Base-by-base conservation (phyloP, 495 filamentous ascomycete species). In the Neurospora sp. region DNA sequence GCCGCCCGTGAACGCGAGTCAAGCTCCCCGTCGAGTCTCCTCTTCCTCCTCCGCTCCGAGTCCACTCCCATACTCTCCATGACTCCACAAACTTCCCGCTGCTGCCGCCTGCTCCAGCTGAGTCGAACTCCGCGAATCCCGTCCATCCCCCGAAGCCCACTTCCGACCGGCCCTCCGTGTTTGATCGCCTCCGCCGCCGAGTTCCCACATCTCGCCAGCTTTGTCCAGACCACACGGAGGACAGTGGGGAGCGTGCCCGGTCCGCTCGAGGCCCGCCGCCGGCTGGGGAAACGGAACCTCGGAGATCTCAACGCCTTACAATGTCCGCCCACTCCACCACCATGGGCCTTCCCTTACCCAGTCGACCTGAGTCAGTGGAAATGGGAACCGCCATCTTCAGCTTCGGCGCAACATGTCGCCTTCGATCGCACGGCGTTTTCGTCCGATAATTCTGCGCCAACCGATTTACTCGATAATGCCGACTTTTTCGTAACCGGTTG, bases 281-380 rank as follows among this genome's bases (percentile, higher is more conserved):
- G 86, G 23, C 74, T 87, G 70, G 86, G 86, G n/a, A 86, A 82
- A 70, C 81, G 87, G 71, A 82, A 82, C 37, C 84, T 89, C 81
- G 82, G 81, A 69, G 82, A 82, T 69, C 75, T 84, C n/a, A 82
- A 78, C 69, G 76, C 81, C 31, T 73, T 82, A 20, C 80, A 81
- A 18, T 74, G 79, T 11, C 76, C 82, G 39, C 77, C 81, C 8
- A 75, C 79, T 70, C 79, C 81, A 20, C 82, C 83, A 1, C 41
- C 79, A 27, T 85, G 84, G 85, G 80, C 77, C 0, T 78, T 87
- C 38, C 78, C 82, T 37, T 77, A 78, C 62, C 74, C 82, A 16
- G 42, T 82, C 3, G 80, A 85, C 70, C 69, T 85, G 20, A 83
- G 82, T 16, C 78, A 83, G 75, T 88, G 86, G 85, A 76, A 80